Conservation (phyloP, 2,329 filamentous ascomycete genomes). For the Colletotrichum aenigma region DNA sequence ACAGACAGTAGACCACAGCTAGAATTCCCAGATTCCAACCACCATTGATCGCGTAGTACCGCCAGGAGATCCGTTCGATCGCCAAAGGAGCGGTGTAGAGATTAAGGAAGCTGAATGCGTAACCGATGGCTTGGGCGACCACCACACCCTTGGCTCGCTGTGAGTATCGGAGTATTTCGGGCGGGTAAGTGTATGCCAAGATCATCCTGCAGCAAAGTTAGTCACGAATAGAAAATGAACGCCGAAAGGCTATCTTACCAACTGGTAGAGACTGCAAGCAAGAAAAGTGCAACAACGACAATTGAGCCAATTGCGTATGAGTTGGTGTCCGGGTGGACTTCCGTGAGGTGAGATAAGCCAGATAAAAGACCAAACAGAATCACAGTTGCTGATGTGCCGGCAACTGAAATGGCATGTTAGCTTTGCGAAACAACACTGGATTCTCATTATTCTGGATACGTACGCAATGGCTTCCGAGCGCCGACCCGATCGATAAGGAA, state of each 20-base stretch:
- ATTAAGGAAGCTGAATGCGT: neutral
- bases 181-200: neutral
- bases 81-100: neutral
- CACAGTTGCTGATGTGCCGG: neutral
- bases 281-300: neutral
- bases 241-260: neutral
- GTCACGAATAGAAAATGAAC: neutral
- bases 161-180: neutral
- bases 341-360: neutral
- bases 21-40: neutral
- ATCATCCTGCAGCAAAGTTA: neutral
- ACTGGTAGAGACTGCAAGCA: neutral
- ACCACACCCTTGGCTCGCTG: neutral
- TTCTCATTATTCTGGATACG: rapidly evolving
- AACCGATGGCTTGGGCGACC: neutral
- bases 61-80: neutral
- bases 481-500: neutral
- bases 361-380: neutral
- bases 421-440: neutral
- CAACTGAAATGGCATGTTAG: neutral
- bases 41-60: neutral
- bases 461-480: neutral
- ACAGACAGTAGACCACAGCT: neutral
- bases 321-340: neutral
- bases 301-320: neutral